These are phyloP conservation scores for Kandelia obovata DNA, from an alignment of 345 rosid genomes.

Conservation along the genomic window DNA sequence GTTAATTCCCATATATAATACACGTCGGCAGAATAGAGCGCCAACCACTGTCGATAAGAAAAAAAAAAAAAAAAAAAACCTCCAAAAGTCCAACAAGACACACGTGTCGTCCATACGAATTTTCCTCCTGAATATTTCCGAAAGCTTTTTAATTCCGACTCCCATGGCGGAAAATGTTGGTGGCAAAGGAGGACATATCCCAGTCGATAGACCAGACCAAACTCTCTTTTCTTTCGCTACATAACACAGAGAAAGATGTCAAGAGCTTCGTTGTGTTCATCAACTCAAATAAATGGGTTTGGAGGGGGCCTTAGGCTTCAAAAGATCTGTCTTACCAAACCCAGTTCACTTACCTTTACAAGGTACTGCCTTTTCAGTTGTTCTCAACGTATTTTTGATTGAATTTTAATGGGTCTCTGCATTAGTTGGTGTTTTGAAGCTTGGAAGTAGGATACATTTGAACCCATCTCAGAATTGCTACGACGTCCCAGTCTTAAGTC, in stretches of 20 bases:
- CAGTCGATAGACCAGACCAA: constrained; percentile 5
- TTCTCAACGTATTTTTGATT: not conserved
- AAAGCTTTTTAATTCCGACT: not conserved
- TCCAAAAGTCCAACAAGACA: constrained; percentile 15
- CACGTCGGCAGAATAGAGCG: constrained; percentile 6
- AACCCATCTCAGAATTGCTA: constrained; percentile 19
- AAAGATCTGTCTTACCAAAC: constrained; percentile 28
- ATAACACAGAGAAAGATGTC: constrained; percentile 28
- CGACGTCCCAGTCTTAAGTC: not conserved
- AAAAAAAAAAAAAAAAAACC: constrained; percentile 21
- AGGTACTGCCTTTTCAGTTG: constrained; percentile 31
- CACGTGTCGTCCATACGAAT: constrained; percentile 34
- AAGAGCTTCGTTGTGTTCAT: constrained; percentile 52
- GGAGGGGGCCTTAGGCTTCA: constrained; percentile 43
- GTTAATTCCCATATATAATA: no score
- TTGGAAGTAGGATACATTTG: no score
- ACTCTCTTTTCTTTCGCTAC: constrained; percentile 11
- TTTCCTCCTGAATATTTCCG: constrained; percentile 5
- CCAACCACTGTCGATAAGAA: constrained; percentile 55
- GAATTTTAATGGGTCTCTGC: constrained; percentile 9
- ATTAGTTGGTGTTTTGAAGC: constrained; percentile 6
- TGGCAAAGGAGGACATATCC: not conserved
- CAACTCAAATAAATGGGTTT: constrained; percentile 59
- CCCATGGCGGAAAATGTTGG: constrained; percentile 10
- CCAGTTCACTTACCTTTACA: constrained; percentile 37